A percentile compares a stretch with the other conserved stretches of the same genome.
phyloP scores from a whole-genome alignment of 139 green algal genomes.

The Closterium sp. region DNA sequence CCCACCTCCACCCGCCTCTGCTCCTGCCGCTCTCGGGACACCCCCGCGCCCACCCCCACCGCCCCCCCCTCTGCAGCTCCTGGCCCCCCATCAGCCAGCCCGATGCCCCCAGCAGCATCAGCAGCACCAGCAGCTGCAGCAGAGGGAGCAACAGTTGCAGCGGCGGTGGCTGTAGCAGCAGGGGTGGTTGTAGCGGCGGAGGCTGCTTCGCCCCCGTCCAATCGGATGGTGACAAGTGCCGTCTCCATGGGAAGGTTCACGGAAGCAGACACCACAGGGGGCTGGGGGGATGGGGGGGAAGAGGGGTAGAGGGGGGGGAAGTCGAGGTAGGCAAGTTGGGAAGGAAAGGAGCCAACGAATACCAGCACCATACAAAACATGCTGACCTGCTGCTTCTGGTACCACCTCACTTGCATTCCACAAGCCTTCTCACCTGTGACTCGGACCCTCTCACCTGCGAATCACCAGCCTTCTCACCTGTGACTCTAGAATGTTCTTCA shows the following conservation, averaged over 20 bases:
- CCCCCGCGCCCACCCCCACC: background rate
- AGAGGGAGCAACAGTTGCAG: background rate
- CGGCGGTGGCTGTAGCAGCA: background rate
- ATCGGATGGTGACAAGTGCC: conserved; percentile 20
- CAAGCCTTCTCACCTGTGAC: background rate
- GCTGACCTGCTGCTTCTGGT: no score
- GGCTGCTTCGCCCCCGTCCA: background rate
- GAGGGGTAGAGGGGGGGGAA: background rate
- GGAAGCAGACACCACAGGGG: conserved; percentile 31
- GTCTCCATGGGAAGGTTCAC: conserved; percentile 49
- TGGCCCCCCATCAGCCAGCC: background rate
- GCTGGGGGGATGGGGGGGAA: conserved; percentile 1
- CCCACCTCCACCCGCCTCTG: conserved; percentile 7
- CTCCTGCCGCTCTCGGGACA: background rate
- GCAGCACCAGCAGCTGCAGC: background rate
- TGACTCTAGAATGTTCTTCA: background rate
- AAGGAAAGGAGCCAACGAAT: background rate
- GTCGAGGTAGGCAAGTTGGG: no score
- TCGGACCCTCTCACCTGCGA: background rate
- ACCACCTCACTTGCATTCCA: background rate
- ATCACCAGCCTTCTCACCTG: background rate
- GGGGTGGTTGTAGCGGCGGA: background rate
- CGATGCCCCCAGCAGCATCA: background rate
- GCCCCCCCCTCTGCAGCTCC: background rate
- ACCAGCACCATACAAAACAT: background rate